Conservation (phyloP, 345 rosid genomes). For the Rhodomyrtus tomentosa region DNA sequence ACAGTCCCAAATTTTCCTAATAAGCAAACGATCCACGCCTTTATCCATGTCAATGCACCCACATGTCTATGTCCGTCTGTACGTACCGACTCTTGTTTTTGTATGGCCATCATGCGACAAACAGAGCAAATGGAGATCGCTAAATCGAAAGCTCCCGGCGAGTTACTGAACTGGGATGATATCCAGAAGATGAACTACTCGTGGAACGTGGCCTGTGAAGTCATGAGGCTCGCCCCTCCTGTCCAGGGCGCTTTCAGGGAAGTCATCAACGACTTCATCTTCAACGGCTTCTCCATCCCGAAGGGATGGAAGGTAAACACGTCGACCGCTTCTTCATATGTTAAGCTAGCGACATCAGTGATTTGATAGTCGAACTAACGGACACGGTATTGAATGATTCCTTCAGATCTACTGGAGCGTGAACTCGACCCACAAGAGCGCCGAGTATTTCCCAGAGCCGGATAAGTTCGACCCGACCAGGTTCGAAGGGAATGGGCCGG, state of each 20-base stretch:
- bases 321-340: not conserved
- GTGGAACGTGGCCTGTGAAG: constrained; percentile 46
- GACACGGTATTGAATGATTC: not conserved
- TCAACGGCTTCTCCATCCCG: constrained; percentile 27
- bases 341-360: not conserved
- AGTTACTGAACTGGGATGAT: constrained; percentile 31
- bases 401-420: constrained; percentile 26
- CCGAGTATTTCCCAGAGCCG: constrained; percentile 23
- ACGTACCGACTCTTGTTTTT: not conserved
- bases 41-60: no score
- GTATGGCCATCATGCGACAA: not conserved
- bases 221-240: constrained; percentile 38
- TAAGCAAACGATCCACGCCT: no score
- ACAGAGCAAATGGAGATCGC: constrained; percentile 36
- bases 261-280: constrained; percentile 21
- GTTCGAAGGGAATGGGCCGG: constrained; percentile 30
- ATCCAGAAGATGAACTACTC: constrained; percentile 37
- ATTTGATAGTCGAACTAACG: not conserved
- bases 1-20: no score
- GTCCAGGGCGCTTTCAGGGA: constrained; percentile 29
- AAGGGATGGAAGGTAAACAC: constrained; percentile 34
- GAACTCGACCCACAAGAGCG: constrained; percentile 24
- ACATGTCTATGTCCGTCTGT: no score
- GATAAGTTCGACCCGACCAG: constrained; percentile 30
- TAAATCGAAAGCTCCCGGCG: constrained; percentile 10